These are phyloP conservation scores for Sugiyamaella smithiae DNA, from an alignment of 805 yeast species.

Conservation along the genomic window DNA sequence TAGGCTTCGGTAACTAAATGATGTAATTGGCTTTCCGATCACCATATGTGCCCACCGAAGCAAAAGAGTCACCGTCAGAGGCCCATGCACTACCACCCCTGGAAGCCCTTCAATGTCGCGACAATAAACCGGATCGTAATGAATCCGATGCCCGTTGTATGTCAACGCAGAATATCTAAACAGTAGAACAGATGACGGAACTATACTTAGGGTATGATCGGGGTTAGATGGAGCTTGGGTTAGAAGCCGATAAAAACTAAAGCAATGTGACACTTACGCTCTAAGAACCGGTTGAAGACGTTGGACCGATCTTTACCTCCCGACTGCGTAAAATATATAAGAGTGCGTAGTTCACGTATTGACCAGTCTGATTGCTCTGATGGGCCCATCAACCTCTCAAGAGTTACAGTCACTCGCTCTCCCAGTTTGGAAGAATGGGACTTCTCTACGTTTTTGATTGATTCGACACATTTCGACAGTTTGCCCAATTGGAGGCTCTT, in stretches of 20 bases:
- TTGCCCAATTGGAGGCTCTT: constrained; percentile 37
- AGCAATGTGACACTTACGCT: constrained; percentile 18
- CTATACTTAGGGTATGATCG: constrained; percentile 30
- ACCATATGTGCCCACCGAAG: constrained; percentile 48
- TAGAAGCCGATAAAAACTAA: not conserved
- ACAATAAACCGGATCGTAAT: constrained; percentile 62
- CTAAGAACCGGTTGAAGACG: constrained; percentile 21
- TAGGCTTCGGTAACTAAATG: constrained; percentile 48
- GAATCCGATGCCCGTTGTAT: constrained; percentile 81
- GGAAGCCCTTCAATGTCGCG: constrained; percentile 55
- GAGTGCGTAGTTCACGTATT: constrained; percentile 53
- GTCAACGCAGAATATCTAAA: constrained; percentile 72
- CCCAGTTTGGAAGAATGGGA: constrained; percentile 9
- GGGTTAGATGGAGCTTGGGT: constrained; percentile 10
- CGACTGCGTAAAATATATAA: constrained; percentile 54
- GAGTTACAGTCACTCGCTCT: constrained; percentile 48
- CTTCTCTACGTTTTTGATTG: constrained; percentile 33
- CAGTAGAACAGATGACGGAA: constrained; percentile 44
- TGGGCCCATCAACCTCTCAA: constrained; percentile 46
- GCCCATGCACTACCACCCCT: constrained; percentile 72
- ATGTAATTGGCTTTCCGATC: constrained; percentile 25
- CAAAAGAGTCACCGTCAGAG: constrained; percentile 61
- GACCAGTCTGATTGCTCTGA: constrained; percentile 23
- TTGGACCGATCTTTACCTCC: constrained; percentile 23
- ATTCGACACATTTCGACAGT: constrained; percentile 51